These are phyloP conservation scores for Clausena lansium DNA, from an alignment of 345 rosid genomes.

Conservation along the genomic window DNA sequence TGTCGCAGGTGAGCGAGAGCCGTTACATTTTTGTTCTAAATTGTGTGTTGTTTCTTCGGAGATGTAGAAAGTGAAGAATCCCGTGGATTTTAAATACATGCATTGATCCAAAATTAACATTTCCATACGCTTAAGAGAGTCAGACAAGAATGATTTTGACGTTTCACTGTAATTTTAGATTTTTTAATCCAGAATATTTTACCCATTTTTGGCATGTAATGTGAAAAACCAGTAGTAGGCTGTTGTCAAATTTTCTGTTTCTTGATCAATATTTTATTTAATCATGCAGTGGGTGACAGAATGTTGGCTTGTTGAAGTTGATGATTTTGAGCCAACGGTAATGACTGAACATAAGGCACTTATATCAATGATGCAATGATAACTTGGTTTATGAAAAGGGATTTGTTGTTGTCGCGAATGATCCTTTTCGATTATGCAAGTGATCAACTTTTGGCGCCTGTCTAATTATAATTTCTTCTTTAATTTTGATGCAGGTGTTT, in stretches of 20 bases:
- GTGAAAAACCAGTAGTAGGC: neutral
- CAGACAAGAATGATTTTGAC: neutral
- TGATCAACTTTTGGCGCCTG: neutral
- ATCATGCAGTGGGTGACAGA: neutral
- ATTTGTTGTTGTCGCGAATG: neutral
- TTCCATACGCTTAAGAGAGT: neutral
- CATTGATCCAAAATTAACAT: neutral
- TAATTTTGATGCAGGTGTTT: constrained; percentile 16
- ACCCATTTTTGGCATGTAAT: neutral
- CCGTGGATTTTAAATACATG: neutral
- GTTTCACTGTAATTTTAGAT: neutral
- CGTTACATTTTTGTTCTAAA: neutral
- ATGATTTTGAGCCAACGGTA: neutral
- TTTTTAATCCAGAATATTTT: neutral
- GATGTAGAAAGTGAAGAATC: neutral
- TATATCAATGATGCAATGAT: neutral
- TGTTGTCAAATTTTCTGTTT: neutral
- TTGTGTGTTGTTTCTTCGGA: neutral
- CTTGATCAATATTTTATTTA: neutral
- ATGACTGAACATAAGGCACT: neutral
- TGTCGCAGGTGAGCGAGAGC: neutral
- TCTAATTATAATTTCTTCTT: neutral
- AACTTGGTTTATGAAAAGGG: neutral
- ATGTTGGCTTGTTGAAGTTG: constrained; percentile 4
- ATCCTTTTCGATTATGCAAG: neutral